phyloP scores from a whole-genome alignment of 2,329 filamentous ascomycete genomes.

The Clarireedia monteithiana region DNA sequence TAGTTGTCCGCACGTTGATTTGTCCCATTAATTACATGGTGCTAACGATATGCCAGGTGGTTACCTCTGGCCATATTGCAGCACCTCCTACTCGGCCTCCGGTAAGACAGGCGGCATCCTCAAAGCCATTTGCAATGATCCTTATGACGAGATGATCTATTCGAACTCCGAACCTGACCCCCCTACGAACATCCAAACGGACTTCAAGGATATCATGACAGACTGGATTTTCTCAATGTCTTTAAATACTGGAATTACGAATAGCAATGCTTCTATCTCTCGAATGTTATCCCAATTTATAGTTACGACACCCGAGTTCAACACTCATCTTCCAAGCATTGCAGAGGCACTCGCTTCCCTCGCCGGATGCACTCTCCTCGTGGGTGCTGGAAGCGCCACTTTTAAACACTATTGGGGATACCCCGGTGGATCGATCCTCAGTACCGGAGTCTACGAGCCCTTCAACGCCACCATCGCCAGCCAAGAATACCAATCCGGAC shows the following conservation, averaged over 20 bases:
- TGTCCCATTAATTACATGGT: neutral
- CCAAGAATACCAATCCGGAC: constrained; percentile 64
- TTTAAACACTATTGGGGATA: constrained; percentile 52
- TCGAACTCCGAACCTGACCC: constrained; percentile 33
- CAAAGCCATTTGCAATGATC: constrained; percentile 52
- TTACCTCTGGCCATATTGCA: constrained; percentile 57
- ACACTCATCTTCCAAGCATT: constrained; percentile 51
- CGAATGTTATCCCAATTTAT: constrained; percentile 50
- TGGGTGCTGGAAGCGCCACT: constrained; percentile 49
- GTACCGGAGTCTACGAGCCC: constrained; percentile 40
- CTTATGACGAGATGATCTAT: constrained; percentile 47
- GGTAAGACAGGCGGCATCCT: constrained; percentile 50
- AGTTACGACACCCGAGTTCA: constrained; percentile 29
- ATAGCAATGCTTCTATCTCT: constrained; percentile 50
- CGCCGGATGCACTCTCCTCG: constrained; percentile 56
- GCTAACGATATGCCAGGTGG: constrained; percentile 35
- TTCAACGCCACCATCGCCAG: constrained; percentile 59
- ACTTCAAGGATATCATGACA: constrained; percentile 49
- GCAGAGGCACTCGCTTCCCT: constrained; percentile 68
- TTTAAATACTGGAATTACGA: constrained; percentile 46
- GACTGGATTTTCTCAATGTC: constrained; percentile 49
- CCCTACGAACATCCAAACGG: constrained; percentile 30
- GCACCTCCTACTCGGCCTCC: constrained; percentile 51
- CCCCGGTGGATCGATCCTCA: constrained; percentile 29
- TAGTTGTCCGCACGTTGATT: neutral